These are phyloP conservation scores for Grosmannia clavigera DNA, from an alignment of 2,329 filamentous ascomycete genomes.

Conservation along the genomic window DNA sequence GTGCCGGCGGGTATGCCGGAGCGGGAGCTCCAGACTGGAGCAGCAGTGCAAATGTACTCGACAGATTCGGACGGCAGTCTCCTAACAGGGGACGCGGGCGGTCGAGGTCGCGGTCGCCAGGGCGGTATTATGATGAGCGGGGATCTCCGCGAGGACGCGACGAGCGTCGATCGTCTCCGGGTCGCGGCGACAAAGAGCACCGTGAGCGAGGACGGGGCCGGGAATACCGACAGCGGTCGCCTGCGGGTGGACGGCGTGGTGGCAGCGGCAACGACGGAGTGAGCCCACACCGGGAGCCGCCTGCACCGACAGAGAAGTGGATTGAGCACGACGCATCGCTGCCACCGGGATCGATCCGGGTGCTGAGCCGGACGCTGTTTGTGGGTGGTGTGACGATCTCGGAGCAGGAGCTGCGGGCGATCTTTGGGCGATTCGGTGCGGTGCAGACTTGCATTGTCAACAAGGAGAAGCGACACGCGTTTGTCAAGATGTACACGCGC, in stretches of 20 bases:
- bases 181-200: conserved; percentile 42
- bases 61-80: conserved; percentile 47
- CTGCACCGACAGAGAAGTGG: conserved; percentile 46
- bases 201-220: conserved; percentile 35
- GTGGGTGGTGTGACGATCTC: conserved; percentile 86
- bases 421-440: conserved; percentile 71
- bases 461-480: conserved; percentile 93
- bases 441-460: conserved; percentile 98
- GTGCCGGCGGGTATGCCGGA: neutral
- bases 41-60: conserved; percentile 9
- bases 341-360: conserved; percentile 71
- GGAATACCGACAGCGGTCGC: conserved; percentile 83
- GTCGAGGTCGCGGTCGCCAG: conserved; percentile 64
- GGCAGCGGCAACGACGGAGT: conserved; percentile 34
- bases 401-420: conserved; percentile 66
- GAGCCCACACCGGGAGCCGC: conserved; percentile 31
- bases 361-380: conserved; percentile 88
- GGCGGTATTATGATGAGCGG: conserved; percentile 40
- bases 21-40: neutral
- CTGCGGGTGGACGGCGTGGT: conserved; percentile 32
- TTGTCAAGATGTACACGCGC: conserved; percentile 95
- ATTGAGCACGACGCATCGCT: conserved; percentile 68
- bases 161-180: conserved; percentile 44
- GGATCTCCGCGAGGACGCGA: conserved; percentile 19
- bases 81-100: conserved; percentile 46